These are phyloP conservation scores for Rhizopogon vulgaris DNA, from an alignment of 768 basidiomycete species.

Conservation along the genomic window DNA sequence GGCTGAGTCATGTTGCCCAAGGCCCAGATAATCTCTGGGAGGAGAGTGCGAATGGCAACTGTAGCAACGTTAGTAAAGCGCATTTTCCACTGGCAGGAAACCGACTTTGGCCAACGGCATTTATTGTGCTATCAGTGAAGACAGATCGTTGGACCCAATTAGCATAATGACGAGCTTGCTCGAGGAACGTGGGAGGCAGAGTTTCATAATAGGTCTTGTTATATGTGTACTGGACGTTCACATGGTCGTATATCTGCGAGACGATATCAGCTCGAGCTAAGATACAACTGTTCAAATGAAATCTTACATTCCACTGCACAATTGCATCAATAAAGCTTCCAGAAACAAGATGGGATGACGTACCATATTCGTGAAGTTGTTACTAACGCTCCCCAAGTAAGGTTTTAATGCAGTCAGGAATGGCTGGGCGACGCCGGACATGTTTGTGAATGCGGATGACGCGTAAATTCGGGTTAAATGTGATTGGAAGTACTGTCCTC, in stretches of 20 bases:
- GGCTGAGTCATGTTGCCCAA: conserved; percentile 71
- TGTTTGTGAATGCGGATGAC: conserved; percentile 18
- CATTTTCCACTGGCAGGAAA: conserved; percentile 6
- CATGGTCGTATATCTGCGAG: conserved; percentile 59
- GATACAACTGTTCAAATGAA: neutral
- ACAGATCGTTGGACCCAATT: conserved; percentile 68
- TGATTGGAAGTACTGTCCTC: conserved; percentile 19
- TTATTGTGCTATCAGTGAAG: conserved; percentile 53
- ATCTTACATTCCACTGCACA: conserved; percentile 58
- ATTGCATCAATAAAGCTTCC: neutral
- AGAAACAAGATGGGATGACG: conserved; percentile 5
- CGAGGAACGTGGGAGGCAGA: conserved; percentile 61
- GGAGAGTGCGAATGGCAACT: conserved; percentile 72
- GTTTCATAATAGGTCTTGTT: conserved; percentile 70
- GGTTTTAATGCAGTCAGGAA: conserved; percentile 21
- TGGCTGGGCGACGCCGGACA: conserved; percentile 12
- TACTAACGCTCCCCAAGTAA: conserved; percentile 19
- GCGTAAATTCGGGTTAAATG: conserved; percentile 25
- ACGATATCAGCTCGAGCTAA: neutral
- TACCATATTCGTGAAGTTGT: conserved; percentile 25
- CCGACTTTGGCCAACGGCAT: conserved; percentile 68
- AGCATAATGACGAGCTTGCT: conserved; percentile 62
- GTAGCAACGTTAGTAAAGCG: neutral
- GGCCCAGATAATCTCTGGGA: conserved; percentile 60
- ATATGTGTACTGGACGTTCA: conserved; percentile 65